phyloP scores from a whole-genome alignment of 163 green algal species.

The Scenedesmus sp. region DNA sequence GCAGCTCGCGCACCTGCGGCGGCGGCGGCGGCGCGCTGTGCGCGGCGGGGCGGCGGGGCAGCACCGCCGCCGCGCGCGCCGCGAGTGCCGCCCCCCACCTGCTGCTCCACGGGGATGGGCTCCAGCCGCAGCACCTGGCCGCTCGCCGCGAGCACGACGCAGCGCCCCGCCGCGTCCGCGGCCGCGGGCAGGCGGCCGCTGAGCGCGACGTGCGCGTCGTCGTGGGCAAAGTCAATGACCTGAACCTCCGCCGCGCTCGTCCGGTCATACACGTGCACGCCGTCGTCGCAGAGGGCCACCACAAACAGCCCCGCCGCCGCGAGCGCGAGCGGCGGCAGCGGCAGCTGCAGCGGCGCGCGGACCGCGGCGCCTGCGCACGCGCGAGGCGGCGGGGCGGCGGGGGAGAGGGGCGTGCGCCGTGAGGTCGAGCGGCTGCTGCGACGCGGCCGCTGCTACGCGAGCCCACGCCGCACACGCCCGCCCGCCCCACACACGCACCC shows the following conservation, averaged over 20 bases:
- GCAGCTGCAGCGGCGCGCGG: constrained; percentile 39
- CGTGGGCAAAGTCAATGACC: constrained; percentile 54
- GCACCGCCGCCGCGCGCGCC: background rate
- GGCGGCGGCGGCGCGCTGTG: too few species aligned
- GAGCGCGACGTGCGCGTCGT: constrained; percentile 56
- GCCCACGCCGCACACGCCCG: too few species aligned
- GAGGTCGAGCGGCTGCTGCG: too few species aligned
- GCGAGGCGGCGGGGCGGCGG: background rate
- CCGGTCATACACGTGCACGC: constrained; percentile 35
- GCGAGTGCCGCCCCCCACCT: too few species aligned
- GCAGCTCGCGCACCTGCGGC: constrained; percentile 49
- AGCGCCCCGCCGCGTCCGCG: background rate
- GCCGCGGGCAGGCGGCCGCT: constrained; percentile 27
- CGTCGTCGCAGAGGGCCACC: constrained; percentile 38
- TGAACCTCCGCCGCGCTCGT: constrained; percentile 45
- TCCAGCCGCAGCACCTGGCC: constrained; percentile 32
- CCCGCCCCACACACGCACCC: constrained; percentile 15
- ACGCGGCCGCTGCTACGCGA: too few species aligned
- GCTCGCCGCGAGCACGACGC: constrained; percentile 23
- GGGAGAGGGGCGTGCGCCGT: too few species aligned
- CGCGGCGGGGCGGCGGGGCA: too few species aligned
- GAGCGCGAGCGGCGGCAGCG: constrained; percentile 28
- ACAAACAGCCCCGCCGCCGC: constrained; percentile 38
- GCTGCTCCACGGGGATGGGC: constrained; percentile 53
- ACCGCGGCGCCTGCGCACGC: constrained; percentile 35